These are phyloP conservation scores for Leccinum longicurvipes DNA, from an alignment of 768 basidiomycete genomes.

Conservation along the genomic window DNA sequence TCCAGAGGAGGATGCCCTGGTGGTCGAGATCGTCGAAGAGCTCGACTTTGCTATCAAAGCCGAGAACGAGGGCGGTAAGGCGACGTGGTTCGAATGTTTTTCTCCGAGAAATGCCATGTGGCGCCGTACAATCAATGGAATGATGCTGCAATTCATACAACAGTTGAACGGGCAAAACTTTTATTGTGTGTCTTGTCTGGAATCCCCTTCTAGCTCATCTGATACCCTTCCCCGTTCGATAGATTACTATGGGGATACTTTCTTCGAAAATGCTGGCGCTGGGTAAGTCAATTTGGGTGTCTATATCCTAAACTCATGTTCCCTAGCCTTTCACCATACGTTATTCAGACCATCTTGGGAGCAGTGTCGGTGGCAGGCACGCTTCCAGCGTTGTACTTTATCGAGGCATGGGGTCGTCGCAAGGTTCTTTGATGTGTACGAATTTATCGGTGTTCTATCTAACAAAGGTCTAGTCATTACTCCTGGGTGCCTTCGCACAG, in stretches of 20 bases:
- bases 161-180: conserved; percentile 82
- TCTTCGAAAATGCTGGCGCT: conserved; percentile 74
- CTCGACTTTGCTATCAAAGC: conserved; percentile 61
- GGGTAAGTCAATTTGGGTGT: conserved; percentile 34
- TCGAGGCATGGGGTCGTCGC: conserved; percentile 74
- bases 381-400: conserved; percentile 62
- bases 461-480: conserved; percentile 46
- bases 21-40: conserved; percentile 59
- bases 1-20: conserved; percentile 53
- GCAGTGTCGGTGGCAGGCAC: conserved; percentile 71
- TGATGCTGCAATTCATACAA: conserved; percentile 81
- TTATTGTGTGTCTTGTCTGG: conserved; percentile 49
- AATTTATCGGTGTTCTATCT: neutral
- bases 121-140: conserved; percentile 75
- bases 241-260: conserved; percentile 80
- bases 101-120: conserved; percentile 62
- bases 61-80: conserved; percentile 80
- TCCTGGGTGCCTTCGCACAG: conserved; percentile 60
- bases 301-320: neutral
- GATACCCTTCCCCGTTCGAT: neutral
- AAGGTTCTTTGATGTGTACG: conserved; percentile 36
- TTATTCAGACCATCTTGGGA: conserved; percentile 75
- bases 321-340: conserved; percentile 57
- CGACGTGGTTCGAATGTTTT: conserved; percentile 78
- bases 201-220: neutral